Conservation (phyloP, 371 early-diverging fungal genomes). For the Gilbertella persicaria region DNA sequence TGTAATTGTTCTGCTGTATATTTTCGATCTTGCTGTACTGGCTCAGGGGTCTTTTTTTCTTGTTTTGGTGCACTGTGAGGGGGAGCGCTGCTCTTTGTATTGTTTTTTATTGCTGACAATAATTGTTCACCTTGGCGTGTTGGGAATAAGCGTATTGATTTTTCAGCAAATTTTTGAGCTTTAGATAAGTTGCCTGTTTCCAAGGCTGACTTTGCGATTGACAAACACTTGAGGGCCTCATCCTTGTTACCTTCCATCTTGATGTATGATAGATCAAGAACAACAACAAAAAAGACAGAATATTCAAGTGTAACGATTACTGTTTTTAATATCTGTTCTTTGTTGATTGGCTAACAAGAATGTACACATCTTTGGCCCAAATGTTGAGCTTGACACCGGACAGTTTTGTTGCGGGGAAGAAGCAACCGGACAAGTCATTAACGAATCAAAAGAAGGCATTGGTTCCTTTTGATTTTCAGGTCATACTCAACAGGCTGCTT, state of each 20-base stretch:
- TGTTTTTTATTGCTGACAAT: conserved; percentile 43
- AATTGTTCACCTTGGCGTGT: conserved; percentile 68
- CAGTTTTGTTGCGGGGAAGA: too few species aligned
- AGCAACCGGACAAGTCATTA: too few species aligned
- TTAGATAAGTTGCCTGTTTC: conserved; percentile 60
- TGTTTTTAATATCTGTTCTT: conserved; percentile 14
- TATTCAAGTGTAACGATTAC: background rate
- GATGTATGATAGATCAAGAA: conserved; percentile 1
- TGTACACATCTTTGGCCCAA: too few species aligned
- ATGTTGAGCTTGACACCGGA: too few species aligned
- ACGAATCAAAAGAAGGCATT: too few species aligned
- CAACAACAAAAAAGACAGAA: background rate
- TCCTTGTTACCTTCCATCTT: conserved; percentile 88
- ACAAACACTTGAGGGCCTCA: conserved; percentile 80
- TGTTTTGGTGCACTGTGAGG: too few species aligned
- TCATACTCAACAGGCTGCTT: too few species aligned
- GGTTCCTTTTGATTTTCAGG: too few species aligned
- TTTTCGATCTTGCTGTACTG: conserved; percentile 42
- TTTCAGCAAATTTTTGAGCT: conserved; percentile 82
- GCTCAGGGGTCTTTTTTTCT: conserved; percentile 2
- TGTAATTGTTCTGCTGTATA: conserved; percentile 79
- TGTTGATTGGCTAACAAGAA: conserved; percentile 20
- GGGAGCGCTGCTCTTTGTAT: conserved; percentile 23
- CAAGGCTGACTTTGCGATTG: conserved; percentile 74
- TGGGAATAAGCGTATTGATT: conserved; percentile 78